These are phyloP conservation scores for Cordia subcordata DNA, from an alignment of 257 asterid genomes.

Conservation along the genomic window DNA sequence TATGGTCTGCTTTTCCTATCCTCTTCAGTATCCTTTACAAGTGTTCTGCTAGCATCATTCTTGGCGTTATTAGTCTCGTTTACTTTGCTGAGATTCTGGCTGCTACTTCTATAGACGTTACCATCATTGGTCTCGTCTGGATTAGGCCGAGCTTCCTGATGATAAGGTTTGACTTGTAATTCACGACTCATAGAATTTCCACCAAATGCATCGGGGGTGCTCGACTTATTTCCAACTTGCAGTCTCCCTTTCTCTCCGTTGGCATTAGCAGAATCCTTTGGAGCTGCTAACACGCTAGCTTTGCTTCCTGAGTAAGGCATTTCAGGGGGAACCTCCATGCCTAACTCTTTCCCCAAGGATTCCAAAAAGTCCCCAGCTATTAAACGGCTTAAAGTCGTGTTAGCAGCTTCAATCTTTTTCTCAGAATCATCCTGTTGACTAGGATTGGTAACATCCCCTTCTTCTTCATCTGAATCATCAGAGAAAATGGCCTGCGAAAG, in stretches of 20 bases:
- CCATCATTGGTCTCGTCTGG: not conserved
- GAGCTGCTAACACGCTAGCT: constrained; percentile 16
- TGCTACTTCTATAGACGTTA: too few relatives aligned
- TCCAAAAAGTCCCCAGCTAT: constrained; percentile 96
- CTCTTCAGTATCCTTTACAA: constrained; percentile 15
- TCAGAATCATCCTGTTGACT: constrained; percentile 46
- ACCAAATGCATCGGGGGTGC: constrained; percentile 13
- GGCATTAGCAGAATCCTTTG: constrained; percentile 19
- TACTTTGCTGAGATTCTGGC: not conserved
- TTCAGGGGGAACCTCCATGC: constrained; percentile 77
- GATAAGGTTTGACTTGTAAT: constrained; percentile 9
- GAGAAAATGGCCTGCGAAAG: constrained; percentile 80
- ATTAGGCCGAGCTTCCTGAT: constrained; percentile 5
- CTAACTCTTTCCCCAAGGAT: constrained; percentile 89
- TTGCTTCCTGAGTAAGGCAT: constrained; percentile 38
- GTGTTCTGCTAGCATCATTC: constrained; percentile 15
- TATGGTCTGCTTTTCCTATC: constrained; percentile 17
- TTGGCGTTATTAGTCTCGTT: not conserved
- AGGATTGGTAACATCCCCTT: constrained; percentile 37
- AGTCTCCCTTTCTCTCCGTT: constrained; percentile 22
- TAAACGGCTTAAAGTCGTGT: constrained; percentile 68
- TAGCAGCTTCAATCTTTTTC: constrained; percentile 70
- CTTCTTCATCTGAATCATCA: constrained; percentile 84
- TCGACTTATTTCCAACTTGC: constrained; percentile 16
- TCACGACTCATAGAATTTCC: constrained; percentile 21